Percentiles rank a stretch among this genome's conserved stretches.
phyloP scores from a whole-genome alignment of 139 green algal species.

The Volvox africanus region DNA sequence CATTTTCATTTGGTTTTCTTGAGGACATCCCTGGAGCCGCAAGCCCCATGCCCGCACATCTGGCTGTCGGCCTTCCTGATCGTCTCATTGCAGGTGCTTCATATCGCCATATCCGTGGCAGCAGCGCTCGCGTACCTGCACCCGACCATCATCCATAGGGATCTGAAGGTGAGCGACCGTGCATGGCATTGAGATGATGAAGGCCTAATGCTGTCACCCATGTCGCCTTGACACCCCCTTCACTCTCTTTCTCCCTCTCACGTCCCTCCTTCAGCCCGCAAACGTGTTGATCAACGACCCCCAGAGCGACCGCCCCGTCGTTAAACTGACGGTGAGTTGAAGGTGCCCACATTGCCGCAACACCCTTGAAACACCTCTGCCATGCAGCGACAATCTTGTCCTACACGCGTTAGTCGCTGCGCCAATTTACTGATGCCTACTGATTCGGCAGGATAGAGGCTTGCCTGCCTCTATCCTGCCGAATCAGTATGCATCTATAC shows the following conservation, averaged over 20 bases:
- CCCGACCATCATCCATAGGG: constrained; percentile 2
- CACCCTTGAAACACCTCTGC: too few relatives aligned
- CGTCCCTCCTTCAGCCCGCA: background rate
- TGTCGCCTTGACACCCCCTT: background rate
- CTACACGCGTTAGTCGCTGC: too few relatives aligned
- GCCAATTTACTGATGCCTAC: too few relatives aligned
- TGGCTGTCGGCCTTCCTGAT: too few relatives aligned
- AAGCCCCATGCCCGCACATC: too few relatives aligned
- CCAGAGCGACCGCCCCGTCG: background rate
- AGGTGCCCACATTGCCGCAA: background rate
- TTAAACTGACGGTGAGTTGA: background rate
- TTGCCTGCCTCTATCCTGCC: too few relatives aligned
- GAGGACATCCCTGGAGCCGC: too few relatives aligned
- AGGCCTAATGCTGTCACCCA: too few relatives aligned
- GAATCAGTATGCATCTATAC: too few relatives aligned
- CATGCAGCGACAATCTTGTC: too few relatives aligned
- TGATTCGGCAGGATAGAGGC: too few relatives aligned
- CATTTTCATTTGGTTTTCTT: too few relatives aligned
- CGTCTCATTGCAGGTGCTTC: background rate
- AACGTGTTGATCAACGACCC: background rate
- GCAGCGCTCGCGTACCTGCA: background rate
- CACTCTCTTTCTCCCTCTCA: background rate
- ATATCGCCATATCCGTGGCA: background rate
- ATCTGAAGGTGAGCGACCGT: background rate
- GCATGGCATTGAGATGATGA: background rate